A percentile compares a stretch with the other conserved stretches of the same genome.
Evolutionary conservation across 768 basidiomycete species (phyloP).

Genomic region (Ramaria rubella): DNA sequence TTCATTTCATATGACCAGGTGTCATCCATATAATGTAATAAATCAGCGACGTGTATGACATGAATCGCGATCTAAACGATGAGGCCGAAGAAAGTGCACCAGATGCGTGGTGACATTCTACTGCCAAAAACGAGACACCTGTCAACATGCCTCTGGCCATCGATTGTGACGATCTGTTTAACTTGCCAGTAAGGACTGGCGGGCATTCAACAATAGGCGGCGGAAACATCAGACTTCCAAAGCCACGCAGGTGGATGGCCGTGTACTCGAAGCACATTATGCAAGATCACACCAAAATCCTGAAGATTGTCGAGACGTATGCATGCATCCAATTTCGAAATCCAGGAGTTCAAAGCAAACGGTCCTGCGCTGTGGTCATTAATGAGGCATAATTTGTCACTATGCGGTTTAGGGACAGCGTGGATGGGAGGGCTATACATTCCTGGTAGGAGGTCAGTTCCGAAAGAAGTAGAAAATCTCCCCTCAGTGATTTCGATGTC

Average conservation of each 20-base stretch:
- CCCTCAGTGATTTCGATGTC: no score
- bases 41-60: slow-evolving; percentile 12
- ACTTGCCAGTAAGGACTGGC: slow-evolving; percentile 37
- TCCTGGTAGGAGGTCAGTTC: slow-evolving; percentile 20
- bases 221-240: no score
- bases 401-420: slow-evolving; percentile 25
- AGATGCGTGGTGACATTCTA: slow-evolving; percentile 21
- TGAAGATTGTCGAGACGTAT: slow-evolving; percentile 17
- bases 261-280: slow-evolving; percentile 16
- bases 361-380: slow-evolving; percentile 26
- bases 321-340: slow-evolving; percentile 9
- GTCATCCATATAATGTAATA: slow-evolving; percentile 28
- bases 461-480: slow-evolving; percentile 21
- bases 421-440: slow-evolving; percentile 26
- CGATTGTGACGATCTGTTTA: slow-evolving; percentile 29
- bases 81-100: slow-evolving; percentile 26
- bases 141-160: slow-evolving; percentile 26
- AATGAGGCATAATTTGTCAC: slow-evolving; percentile 24
- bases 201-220: slow-evolving; percentile 32
- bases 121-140: slow-evolving; percentile 29
- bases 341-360: slow-evolving; percentile 26
- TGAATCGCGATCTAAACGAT: slow-evolving; percentile 33
- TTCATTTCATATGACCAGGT: slow-evolving; percentile 3
- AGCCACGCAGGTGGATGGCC: no score
- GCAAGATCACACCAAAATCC: slow-evolving; percentile 17